Evolutionary conservation across 1,284 basidiomycete genomes (phyloP).

Genomic region (Xerocomus nothofagi): DNA sequence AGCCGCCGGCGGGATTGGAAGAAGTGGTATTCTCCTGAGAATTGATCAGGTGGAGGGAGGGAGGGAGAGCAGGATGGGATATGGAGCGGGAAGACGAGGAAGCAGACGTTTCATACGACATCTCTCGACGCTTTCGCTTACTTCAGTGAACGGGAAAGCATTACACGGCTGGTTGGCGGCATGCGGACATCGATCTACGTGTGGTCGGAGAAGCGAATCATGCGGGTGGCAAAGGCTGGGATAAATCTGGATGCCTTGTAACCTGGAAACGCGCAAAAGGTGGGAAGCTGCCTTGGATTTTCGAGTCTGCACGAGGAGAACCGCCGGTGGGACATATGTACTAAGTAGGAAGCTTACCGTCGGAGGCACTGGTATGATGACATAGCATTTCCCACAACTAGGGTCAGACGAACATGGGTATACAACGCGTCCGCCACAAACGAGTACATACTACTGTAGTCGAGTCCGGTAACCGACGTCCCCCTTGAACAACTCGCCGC

Average conservation of each 20-base stretch:
- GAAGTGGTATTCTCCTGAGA: not conserved
- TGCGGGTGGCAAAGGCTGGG: not conserved
- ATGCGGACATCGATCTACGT: constrained; percentile 1
- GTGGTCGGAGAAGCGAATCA: constrained; percentile 4
- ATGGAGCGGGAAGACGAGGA: constrained; percentile 9
- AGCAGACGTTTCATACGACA: constrained; percentile 10
- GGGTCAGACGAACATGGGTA: constrained; percentile 10
- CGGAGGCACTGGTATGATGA: constrained; percentile 1
- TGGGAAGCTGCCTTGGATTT: constrained; percentile 8
- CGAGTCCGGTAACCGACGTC: constrained; percentile 7
- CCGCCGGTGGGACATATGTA: too few relatives aligned
- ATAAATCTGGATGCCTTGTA: constrained; percentile 9
- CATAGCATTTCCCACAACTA: constrained; percentile 7
- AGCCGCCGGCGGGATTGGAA: not conserved
- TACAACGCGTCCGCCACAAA: constrained; percentile 11
- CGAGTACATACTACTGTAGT: too few relatives aligned
- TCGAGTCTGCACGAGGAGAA: not conserved
- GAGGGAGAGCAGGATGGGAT: constrained; percentile 16
- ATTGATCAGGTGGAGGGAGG: constrained; percentile 13
- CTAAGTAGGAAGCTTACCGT: too few relatives aligned
- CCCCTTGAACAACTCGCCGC: constrained; percentile 5
- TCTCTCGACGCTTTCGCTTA: constrained; percentile 5
- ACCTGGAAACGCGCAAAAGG: constrained; percentile 17
- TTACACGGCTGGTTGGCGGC: constrained; percentile 2
- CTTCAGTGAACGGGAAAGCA: not conserved